Evolutionary conservation across 306 rosid species (phyloP).

Genomic region (Pueraria montana): DNA sequence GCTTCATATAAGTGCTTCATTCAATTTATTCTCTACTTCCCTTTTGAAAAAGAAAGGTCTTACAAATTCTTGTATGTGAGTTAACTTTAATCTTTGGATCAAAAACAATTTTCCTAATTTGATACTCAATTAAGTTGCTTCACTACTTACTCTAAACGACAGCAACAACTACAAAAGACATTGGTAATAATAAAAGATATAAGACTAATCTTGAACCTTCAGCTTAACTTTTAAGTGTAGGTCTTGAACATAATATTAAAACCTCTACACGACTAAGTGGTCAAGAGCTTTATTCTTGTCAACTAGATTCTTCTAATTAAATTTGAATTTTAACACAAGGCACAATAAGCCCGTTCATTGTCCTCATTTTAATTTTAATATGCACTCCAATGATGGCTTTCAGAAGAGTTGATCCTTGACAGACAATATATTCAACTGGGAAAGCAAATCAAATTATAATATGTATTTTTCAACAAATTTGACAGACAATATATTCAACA

Average conservation of each 20-base stretch:
- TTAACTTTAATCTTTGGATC: not conserved
- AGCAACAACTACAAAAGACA: not conserved
- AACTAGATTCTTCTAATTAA: not conserved
- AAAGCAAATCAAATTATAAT: too few species aligned
- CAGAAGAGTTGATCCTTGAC: too few species aligned
- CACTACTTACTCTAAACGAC: conserved; percentile 7
- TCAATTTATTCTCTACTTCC: conserved; percentile 19
- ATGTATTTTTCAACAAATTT: too few species aligned
- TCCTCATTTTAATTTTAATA: too few species aligned
- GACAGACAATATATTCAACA: too few species aligned
- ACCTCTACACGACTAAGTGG: not conserved
- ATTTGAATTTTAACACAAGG: not conserved
- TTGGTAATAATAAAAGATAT: not conserved
- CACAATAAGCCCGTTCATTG: not conserved
- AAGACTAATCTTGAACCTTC: conserved; percentile 16
- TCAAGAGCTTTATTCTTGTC: not conserved
- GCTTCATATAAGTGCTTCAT: not conserved
- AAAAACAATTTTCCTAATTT: not conserved
- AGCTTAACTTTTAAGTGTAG: not conserved
- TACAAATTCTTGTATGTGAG: not conserved
- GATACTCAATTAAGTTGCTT: conserved; percentile 10
- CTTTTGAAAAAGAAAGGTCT: not conserved
- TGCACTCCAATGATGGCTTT: too few species aligned
- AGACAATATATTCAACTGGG: too few species aligned
- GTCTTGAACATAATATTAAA: not conserved